These are phyloP conservation scores for Backusella parvicylindrica DNA, from an alignment of 192 early-diverging fungal genomes.

Conservation along the genomic window DNA sequence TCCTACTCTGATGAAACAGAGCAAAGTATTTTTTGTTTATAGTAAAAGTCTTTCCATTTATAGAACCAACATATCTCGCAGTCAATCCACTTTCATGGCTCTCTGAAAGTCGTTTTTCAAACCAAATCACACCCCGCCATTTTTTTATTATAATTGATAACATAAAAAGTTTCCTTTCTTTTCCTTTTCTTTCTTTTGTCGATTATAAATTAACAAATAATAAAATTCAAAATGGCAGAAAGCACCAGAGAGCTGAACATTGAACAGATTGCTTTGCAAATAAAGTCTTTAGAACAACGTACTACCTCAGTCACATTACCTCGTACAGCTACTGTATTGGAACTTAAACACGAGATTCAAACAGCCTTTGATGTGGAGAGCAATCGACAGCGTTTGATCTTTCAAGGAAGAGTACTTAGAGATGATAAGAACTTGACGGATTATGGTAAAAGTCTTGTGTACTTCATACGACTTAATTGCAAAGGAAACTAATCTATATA, in stretches of 20 bases:
- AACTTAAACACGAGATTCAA: constrained; percentile 43
- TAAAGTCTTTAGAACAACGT: constrained; percentile 22
- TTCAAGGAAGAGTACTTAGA: constrained; percentile 41
- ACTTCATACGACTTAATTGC: not conserved
- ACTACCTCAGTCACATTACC: constrained; percentile 39
- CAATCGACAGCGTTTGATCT: constrained; percentile 46
- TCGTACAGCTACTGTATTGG: constrained; percentile 36
- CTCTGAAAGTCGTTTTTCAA: no score
- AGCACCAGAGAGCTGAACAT: not conserved
- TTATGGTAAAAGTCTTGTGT: constrained; percentile 28
- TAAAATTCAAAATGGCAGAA: not conserved
- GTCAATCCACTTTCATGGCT: no score
- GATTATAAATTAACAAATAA: no score
- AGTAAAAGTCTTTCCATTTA: no score
- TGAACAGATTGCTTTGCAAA: constrained; percentile 17
- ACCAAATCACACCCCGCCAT: no score
- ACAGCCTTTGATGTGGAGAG: constrained; percentile 35
- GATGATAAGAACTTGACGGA: constrained; percentile 42
- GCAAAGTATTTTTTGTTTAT: no score
- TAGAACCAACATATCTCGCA: no score
- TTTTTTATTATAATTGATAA: no score
- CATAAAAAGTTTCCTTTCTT: no score
- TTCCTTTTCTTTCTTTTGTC: no score
- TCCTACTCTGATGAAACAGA: no score
- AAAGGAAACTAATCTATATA: not conserved